A percentile compares a stretch with the other conserved stretches of the same genome.
Evolutionary conservation across 108 stramenopile species (phyloP).

Genomic region (Skeletonema tropicum): DNA sequence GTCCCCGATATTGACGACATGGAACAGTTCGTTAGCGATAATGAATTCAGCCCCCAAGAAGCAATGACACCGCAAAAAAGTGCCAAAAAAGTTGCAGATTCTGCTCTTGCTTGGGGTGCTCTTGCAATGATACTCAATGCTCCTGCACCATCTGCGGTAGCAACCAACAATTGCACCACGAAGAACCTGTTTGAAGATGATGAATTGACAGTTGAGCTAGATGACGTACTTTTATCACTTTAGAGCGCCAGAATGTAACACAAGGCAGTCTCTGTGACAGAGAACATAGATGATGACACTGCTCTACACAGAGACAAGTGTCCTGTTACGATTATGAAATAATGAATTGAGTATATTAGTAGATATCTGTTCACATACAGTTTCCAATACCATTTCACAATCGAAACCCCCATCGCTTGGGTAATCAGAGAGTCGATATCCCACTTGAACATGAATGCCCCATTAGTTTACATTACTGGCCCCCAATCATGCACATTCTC

Average conservation of each 20-base stretch:
- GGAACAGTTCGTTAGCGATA: neutral
- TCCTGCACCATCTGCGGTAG: slow-evolving; percentile 1
- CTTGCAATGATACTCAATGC: slow-evolving; percentile 7
- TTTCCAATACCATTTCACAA: too few relatives aligned
- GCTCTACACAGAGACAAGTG: too few relatives aligned
- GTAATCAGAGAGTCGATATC: too few relatives aligned
- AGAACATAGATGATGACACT: too few relatives aligned
- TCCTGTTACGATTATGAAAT: too few relatives aligned
- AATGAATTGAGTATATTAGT: too few relatives aligned
- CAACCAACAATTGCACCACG: neutral
- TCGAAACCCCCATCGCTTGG: too few relatives aligned
- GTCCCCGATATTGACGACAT: neutral
- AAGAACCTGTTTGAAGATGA: neutral
- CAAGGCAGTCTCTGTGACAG: too few relatives aligned
- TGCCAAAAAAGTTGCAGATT: neutral
- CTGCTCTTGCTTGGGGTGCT: slow-evolving; percentile 11
- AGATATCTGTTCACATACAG: too few relatives aligned
- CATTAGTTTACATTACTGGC: too few relatives aligned
- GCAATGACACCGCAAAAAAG: neutral
- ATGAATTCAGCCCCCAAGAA: neutral
- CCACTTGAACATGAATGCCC: neutral
- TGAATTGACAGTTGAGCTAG: neutral
- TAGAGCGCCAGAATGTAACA: neutral
- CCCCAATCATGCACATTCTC: too few relatives aligned
- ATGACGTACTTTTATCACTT: neutral